A percentile compares a stretch with the other conserved stretches of the same genome.
Evolutionary conservation across 78 protist species (phyloP).

Genomic region (Dictyostelium intermedium): DNA sequence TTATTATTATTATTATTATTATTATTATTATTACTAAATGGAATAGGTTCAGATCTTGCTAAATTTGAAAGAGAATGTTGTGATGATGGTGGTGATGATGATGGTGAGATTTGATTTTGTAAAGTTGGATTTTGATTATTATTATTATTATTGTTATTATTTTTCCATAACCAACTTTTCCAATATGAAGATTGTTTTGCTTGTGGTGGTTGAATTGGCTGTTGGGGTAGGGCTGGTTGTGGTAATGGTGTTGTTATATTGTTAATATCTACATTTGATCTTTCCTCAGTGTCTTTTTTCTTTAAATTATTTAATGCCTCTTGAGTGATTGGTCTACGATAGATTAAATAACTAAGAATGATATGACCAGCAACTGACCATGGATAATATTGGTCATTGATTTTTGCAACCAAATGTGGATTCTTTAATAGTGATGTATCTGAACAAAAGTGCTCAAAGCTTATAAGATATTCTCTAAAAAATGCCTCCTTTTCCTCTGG

Average conservation of each 20-base stretch:
- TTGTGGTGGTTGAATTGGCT: neutral
- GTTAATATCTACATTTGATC: neutral
- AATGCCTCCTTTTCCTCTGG: constrained; percentile 69
- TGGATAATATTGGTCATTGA: constrained; percentile 59
- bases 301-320: constrained; percentile 53
- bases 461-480: constrained; percentile 53
- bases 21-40: neutral
- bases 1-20: neutral
- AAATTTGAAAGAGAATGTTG: neutral
- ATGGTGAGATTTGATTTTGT: constrained; percentile 9
- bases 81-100: constrained; percentile 3
- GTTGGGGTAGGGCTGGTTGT: neutral
- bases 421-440: constrained; percentile 47
- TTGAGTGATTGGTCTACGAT: constrained; percentile 27
- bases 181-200: constrained; percentile 15
- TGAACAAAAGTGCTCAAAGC: constrained; percentile 58
- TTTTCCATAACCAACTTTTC: constrained; percentile 44
- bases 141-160: neutral
- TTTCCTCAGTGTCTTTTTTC: constrained; percentile 15
- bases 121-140: neutral
- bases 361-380: constrained; percentile 84
- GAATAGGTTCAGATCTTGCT: neutral
- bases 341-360: constrained; percentile 54
- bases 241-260: neutral
- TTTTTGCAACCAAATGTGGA: constrained; percentile 65